Base-by-base conservation (phyloP, 2,329 filamentous ascomycete species). In the Penicillium crustosum region DNA sequence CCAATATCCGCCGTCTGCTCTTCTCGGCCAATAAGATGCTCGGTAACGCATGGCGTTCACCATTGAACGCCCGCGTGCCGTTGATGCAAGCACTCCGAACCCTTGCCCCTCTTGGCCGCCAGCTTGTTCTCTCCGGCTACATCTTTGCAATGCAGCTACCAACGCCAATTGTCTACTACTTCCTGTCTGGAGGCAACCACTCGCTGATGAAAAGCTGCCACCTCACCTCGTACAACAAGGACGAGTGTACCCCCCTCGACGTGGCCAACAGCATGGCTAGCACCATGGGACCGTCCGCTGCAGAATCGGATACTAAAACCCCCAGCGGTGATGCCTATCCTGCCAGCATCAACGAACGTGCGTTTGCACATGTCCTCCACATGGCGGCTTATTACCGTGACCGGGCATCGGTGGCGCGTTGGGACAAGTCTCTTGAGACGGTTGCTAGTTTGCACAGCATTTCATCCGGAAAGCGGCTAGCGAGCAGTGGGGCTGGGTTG, bases 341-440 rank as follows among this genome's bases (percentile, higher is more conserved):
- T 17, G 54, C 70, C 2, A 76, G 75, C 3, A 75, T 83, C 52
- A 65, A 21, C 33, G 65, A 70, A 27, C 75, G 81, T 13, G 68
- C 76, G 3, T 67, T 70, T 31, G 77, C 76, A 25, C 81, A 80
- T 57, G 82, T 83, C 73, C 70, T 75, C 13, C 76, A 83, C 60
- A 81, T 81, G 65, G 78, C 82, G 25, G 71, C 75, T 13, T 79
- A 85, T 53, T 86, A 86, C 69, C 79, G 82, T 33, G 77, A 86
- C 43, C 78, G 78, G 2, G 72, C 83, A 0, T 70, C 77, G 21
- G 58, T 68, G 3, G 69, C 69, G 0, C 69, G 67, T 13, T 86
- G 84, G 84, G 70, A 74, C 35, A 84, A 83, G 63, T 80, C 79
- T 2, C 67, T 82, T 25, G 77, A 82, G 60, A 81, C 77, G 0